Percentiles rank a stretch among this genome's conserved stretches.
Conservation (phyloP, 139 green algal genomes). For the Edaphochlamys debaryana region DNA sequence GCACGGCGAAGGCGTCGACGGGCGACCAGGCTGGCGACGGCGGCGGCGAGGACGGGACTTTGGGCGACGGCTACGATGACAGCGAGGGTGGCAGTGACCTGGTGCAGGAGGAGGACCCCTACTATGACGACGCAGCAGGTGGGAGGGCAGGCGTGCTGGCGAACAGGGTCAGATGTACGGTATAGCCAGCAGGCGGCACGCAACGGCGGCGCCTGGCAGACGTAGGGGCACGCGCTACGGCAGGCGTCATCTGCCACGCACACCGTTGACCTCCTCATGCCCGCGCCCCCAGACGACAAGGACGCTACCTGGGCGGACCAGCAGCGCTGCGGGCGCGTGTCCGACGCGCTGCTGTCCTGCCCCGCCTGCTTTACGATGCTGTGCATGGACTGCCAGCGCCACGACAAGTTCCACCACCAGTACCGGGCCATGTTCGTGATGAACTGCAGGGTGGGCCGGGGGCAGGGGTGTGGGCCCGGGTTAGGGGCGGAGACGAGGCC, state of each 20-base stretch:
- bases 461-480: too few relatives aligned
- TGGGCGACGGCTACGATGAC: neutral
- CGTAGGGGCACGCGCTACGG: too few relatives aligned
- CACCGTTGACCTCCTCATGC: too few relatives aligned
- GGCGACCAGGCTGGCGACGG: too few relatives aligned
- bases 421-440: constrained; percentile 82
- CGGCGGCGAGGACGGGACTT: too few relatives aligned
- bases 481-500: too few relatives aligned
- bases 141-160: neutral
- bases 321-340: constrained; percentile 51
- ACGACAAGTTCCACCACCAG: constrained; percentile 61
- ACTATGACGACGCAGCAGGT: constrained; percentile 64
- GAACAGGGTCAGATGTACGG: too few relatives aligned
- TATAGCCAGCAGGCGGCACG: too few relatives aligned
- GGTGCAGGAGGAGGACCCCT: constrained; percentile 38
- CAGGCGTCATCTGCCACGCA: too few relatives aligned
- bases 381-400: constrained; percentile 80
- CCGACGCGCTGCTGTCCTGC: constrained; percentile 78
- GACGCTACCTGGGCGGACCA: constrained; percentile 56
- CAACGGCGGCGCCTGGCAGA: too few relatives aligned
- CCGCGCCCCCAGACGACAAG: constrained; percentile 57
- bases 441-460: constrained; percentile 66
- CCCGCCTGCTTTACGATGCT: constrained; percentile 79
- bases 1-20: too few relatives aligned
- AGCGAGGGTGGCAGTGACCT: neutral